Conservation (phyloP, 148 eudicot genomes). For the Diospyros kaki region DNA sequence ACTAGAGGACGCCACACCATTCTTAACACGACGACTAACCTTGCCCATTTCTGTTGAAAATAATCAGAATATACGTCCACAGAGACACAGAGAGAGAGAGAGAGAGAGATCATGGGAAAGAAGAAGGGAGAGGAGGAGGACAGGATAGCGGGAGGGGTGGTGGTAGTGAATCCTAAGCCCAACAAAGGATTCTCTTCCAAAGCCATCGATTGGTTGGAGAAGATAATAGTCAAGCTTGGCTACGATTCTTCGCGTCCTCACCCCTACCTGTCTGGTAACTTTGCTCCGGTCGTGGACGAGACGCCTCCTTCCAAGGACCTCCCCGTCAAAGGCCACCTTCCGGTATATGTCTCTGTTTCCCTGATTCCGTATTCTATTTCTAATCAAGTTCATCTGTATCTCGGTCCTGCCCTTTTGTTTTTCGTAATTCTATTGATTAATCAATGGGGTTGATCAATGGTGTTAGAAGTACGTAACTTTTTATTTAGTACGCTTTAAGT, state of each 20-base stretch:
- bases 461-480: too few species aligned
- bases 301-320: constrained; percentile 76
- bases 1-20: too few species aligned
- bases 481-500: too few species aligned
- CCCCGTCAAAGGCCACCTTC: constrained; percentile 64
- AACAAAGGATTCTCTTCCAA: constrained; percentile 55
- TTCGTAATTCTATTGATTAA: neutral
- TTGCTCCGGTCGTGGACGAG: constrained; percentile 67
- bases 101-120: constrained; percentile 14
- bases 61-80: too few species aligned
- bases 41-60: too few species aligned
- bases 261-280: constrained; percentile 72
- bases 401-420: neutral
- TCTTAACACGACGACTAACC: too few species aligned
- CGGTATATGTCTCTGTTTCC: constrained; percentile 40
- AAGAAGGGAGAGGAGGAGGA: constrained; percentile 13
- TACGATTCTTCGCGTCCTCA: constrained; percentile 52
- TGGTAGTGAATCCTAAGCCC: constrained; percentile 75
- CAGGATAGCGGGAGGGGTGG: constrained; percentile 27
- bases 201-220: constrained; percentile 79
- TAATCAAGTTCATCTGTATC: neutral
- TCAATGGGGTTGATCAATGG: neutral
- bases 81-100: neutral
- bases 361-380: neutral
- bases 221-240: constrained; percentile 57